phyloP scores from a whole-genome alignment of 2,329 filamentous ascomycete species.

The Lasiodiplodia citricola region DNA sequence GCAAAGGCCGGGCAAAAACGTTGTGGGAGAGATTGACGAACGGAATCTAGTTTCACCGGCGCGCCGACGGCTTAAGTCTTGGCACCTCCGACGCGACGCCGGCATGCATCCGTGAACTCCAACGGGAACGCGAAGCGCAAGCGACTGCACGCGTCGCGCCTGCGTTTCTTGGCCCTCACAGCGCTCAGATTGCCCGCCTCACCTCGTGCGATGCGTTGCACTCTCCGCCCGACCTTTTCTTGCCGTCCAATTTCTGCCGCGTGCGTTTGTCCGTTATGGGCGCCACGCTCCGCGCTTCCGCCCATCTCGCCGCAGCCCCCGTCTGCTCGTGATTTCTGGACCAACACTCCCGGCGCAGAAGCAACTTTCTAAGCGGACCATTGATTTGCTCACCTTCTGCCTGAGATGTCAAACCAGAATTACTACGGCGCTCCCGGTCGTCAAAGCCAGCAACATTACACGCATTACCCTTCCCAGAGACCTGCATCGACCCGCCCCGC shows the following conservation, averaged over 20 bases:
- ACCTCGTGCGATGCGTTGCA: neutral
- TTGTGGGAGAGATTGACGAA: slow-evolving; percentile 26
- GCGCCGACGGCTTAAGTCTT: neutral
- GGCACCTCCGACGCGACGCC: slow-evolving; percentile 6
- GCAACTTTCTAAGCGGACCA: too few species aligned
- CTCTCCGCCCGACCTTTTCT: too few species aligned
- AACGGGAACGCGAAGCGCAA: slow-evolving; percentile 9
- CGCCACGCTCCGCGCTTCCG: neutral
- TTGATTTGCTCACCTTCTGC: neutral
- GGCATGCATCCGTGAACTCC: neutral
- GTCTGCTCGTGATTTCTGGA: neutral
- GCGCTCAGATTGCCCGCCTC: neutral
- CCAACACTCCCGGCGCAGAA: neutral
- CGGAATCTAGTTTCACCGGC: slow-evolving; percentile 15
- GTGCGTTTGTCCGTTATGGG: neutral
- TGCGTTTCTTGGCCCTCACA: neutral
- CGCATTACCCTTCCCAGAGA: slow-evolving; percentile 6
- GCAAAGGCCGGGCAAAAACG: slow-evolving; percentile 19
- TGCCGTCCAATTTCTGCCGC: neutral
- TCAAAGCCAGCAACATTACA: slow-evolving; percentile 8
- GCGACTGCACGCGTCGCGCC: slow-evolving; percentile 13
- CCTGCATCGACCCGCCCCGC: neutral
- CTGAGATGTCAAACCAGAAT: slow-evolving; percentile 20
- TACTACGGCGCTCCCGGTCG: slow-evolving; percentile 10
- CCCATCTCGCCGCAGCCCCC: neutral